phyloP scores from a whole-genome alignment of 306 rosid genomes.

The Medicago truncatula region MtrunA17r5.0-ANR NC_053046.1:18908001-18908500 shows the following conservation, averaged over 20 bases:
- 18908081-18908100: neutral
- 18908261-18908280: constrained; percentile 60
- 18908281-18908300: constrained; percentile 61
- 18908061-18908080: neutral
- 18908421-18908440: too few species aligned
- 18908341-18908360: constrained; percentile 5
- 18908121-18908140: constrained; percentile 3
- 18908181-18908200: constrained; percentile 64
- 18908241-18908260: constrained; percentile 55
- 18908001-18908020: too few species aligned
- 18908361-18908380: constrained; percentile 26
- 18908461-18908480: constrained; percentile 17
- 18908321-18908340: constrained; percentile 25
- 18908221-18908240: constrained; percentile 64
- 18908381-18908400: neutral
- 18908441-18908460: neutral
- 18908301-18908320: constrained; percentile 21
- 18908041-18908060: neutral
- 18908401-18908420: constrained; percentile 2
- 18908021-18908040: too few species aligned
- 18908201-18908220: constrained; percentile 58
- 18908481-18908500: neutral
- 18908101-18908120: constrained; percentile 9
- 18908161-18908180: constrained; percentile 62
- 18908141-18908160: constrained; percentile 62